A percentile compares a stretch with the other conserved stretches of the same genome.
phyloP scores from a whole-genome alignment of 208 protist genomes.

The Trypanosoma theileri region DNA sequence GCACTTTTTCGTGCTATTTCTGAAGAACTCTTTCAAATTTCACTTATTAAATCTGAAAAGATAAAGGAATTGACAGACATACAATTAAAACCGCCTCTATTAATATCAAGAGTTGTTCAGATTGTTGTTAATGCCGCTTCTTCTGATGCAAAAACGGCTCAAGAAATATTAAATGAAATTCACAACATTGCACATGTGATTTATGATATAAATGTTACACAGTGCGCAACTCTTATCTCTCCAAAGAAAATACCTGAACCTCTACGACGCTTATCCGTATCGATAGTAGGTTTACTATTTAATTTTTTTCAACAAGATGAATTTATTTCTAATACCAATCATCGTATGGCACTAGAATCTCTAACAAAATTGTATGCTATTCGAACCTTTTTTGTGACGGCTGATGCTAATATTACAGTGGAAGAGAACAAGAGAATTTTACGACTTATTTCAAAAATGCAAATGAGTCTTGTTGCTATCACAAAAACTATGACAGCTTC shows the following conservation, averaged over 20 bases:
- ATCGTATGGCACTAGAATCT: constrained; percentile 33
- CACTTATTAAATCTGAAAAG: constrained; percentile 31
- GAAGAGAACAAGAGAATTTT: constrained; percentile 23
- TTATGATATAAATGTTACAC: constrained; percentile 7
- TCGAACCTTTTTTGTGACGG: constrained; percentile 36
- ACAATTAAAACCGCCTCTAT: constrained; percentile 6
- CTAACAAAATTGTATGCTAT: constrained; percentile 51
- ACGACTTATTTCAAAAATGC: constrained; percentile 1
- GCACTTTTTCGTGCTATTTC: constrained; percentile 52
- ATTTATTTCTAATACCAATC: constrained; percentile 29
- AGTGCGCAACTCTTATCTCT: constrained; percentile 3
- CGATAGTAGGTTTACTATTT: constrained; percentile 30
- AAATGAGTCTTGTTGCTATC: constrained; percentile 17
- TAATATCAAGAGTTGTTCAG: constrained; percentile 6
- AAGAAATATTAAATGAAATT: constrained; percentile 16
- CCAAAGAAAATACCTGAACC: constrained; percentile 8
- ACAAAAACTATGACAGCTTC: constrained; percentile 18
- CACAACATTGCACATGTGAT: constrained; percentile 1
- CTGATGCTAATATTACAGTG: constrained; percentile 17
- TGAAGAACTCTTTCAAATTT: constrained; percentile 48
- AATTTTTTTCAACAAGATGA: constrained; percentile 34
- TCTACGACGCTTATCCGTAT: constrained; percentile 3
- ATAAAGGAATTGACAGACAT: constrained; percentile 18
- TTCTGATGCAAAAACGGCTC: not conserved
- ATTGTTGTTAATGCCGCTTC: constrained; percentile 7